These are phyloP conservation scores for Boletus sensibilis DNA, from an alignment of 768 basidiomycete species.

Conservation along the genomic window DNA sequence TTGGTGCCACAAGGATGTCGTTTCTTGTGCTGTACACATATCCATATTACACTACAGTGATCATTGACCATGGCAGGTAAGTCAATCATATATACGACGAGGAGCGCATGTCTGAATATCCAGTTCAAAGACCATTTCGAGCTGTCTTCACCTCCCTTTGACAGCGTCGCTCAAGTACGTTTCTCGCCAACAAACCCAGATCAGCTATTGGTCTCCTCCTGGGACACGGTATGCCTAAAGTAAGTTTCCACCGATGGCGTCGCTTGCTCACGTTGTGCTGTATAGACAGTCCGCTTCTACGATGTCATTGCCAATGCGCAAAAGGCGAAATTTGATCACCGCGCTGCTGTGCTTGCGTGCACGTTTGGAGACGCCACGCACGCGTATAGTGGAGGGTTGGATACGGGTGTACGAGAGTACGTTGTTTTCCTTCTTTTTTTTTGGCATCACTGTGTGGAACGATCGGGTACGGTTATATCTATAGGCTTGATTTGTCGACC, in stretches of 20 bases:
- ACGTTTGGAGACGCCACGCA: conserved; percentile 64
- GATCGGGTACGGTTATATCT: background rate
- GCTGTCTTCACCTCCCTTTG: conserved; percentile 71
- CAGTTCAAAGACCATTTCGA: conserved; percentile 37
- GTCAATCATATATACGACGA: background rate
- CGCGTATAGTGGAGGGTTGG: conserved; percentile 85
- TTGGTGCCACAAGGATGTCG: background rate
- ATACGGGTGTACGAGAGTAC: conserved; percentile 79
- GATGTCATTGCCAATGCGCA: conserved; percentile 56
- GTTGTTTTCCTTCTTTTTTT: background rate
- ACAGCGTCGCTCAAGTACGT: conserved; percentile 76
- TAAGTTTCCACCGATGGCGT: background rate
- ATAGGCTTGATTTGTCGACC: conserved; percentile 66
- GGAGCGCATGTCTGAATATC: background rate
- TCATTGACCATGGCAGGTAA: conserved; percentile 17
- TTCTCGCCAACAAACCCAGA: conserved; percentile 82
- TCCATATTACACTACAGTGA: background rate
- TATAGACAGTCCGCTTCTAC: conserved; percentile 62
- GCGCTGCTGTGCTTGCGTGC: conserved; percentile 85
- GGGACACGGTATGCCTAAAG: conserved; percentile 66
- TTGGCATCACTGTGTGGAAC: background rate
- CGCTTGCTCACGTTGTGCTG: conserved; percentile 33
- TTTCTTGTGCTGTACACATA: background rate
- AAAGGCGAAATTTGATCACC: conserved; percentile 82
- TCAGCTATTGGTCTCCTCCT: conserved; percentile 80